Evolutionary conservation across 1,284 basidiomycete species (phyloP).

Genomic region (Pseudozyma hubeiensis): DNA sequence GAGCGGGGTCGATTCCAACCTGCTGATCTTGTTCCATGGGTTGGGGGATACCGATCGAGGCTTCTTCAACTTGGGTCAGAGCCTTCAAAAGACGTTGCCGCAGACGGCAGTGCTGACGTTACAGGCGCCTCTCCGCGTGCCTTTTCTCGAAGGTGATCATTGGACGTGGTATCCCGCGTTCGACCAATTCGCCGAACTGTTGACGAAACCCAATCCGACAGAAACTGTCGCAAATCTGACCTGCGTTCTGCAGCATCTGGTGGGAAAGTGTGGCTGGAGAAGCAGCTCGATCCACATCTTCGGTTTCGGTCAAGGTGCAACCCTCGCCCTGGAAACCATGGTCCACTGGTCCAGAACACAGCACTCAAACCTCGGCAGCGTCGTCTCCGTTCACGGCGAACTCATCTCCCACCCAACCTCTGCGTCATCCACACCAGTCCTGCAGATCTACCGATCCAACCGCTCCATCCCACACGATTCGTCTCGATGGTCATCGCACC

Average conservation of each 20-base stretch:
- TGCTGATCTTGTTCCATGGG: constrained; percentile 86
- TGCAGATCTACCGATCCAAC: constrained; percentile 31
- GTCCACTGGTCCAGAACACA: constrained; percentile 72
- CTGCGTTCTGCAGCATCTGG: constrained; percentile 74
- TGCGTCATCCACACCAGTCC: constrained; percentile 18
- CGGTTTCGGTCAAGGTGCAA: constrained; percentile 90
- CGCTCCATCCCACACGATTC: background rate
- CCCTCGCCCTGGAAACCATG: constrained; percentile 78
- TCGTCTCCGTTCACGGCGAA: constrained; percentile 43
- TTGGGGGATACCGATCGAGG: constrained; percentile 84
- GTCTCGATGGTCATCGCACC: constrained; percentile 21
- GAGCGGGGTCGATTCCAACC: constrained; percentile 86
- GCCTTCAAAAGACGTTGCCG: constrained; percentile 77
- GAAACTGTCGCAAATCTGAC: constrained; percentile 75
- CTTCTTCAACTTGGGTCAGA: constrained; percentile 79
- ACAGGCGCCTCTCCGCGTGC: constrained; percentile 83
- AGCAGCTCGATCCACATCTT: constrained; percentile 80
- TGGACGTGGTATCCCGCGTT: constrained; percentile 88
- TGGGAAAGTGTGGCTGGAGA: constrained; percentile 76
- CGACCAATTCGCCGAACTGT: constrained; percentile 78
- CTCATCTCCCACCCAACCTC: constrained; percentile 44
- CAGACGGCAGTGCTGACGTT: constrained; percentile 85
- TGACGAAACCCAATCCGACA: constrained; percentile 77
- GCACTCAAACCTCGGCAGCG: constrained; percentile 18
- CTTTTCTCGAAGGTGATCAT: constrained; percentile 75